Base-by-base conservation (phyloP, 768 basidiomycete genomes). In the Suillus brevipes region DNA sequence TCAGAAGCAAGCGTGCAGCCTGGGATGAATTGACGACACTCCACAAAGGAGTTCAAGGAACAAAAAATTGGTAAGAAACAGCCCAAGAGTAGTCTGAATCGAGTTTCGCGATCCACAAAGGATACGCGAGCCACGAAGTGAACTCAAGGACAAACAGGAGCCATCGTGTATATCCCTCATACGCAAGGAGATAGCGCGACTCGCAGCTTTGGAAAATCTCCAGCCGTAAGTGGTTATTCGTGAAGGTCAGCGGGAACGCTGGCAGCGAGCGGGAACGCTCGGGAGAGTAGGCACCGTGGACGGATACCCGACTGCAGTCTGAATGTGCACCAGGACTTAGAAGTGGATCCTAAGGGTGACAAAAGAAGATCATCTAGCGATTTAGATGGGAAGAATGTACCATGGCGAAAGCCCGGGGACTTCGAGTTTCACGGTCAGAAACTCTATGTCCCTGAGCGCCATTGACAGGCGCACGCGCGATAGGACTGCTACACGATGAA, bases 51-150 rank as follows among this genome's bases (percentile, higher is more conserved):
- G 40, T 40, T 43, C 53, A 43, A 49, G 28, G n/a, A 42, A 23
- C 12, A 23, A 53, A 66, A 66, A 66, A 64, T n/a, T 60, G 28
- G 8, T 53, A 62, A 60, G 63, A 59, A 61, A 59, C 66, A 65
- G 66, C 18, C 52, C 60, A 47, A 67, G 64, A 67, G 60, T 65
- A 65, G 65, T 67, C 66, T 67, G 66, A 65, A 65, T 65, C 61
- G 65, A 65, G 65, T 67, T 67, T 66, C 66, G 20, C 66, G 42
- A 25, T 56, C 62, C 63, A 47, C 36, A 18, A 57, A 66, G 38
- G 58, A 60, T 16, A 36, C 56, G 64, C 47, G 64, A 66, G 64
- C 66, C 66, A 66, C 66, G 66, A 66, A 65, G 66, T 61, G 66
- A 66, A 66, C 64, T 66, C 47, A 61, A 65, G 57, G 64, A 52